phyloP scores from a whole-genome alignment of 257 asterid species.

The Buddleja alternifolia region DNA sequence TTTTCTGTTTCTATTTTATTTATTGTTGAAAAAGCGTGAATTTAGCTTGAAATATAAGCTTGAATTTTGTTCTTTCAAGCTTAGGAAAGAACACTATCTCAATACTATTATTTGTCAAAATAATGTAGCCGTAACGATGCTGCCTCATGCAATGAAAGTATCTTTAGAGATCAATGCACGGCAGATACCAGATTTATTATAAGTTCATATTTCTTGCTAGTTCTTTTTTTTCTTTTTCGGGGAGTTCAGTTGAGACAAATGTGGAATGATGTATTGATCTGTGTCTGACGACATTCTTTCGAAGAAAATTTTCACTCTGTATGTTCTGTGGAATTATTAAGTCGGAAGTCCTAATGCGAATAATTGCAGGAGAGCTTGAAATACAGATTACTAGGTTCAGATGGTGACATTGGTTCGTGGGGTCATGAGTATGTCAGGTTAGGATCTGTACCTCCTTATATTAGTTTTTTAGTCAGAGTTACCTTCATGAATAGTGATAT shows the following conservation, averaged over 20 bases:
- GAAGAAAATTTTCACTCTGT: not conserved
- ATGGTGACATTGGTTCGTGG: constrained; percentile 95
- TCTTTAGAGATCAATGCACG: not conserved
- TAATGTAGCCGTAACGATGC: constrained; percentile 2
- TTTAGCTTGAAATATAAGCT: not conserved
- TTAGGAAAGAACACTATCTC: constrained; percentile 1
- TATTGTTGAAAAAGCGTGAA: not conserved
- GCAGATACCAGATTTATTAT: not conserved
- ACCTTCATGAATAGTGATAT: constrained; percentile 14
- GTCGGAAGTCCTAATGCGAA: constrained; percentile 26
- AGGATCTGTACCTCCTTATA: constrained; percentile 21
- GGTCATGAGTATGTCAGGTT: constrained; percentile 99
- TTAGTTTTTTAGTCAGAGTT: constrained; percentile 16
- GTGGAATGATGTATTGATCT: constrained; percentile 13
- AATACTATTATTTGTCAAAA: not conserved
- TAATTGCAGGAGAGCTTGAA: constrained; percentile 88
- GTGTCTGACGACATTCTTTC: constrained; percentile 21
- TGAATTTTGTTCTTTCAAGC: constrained; percentile 12
- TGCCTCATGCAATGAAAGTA: not conserved
- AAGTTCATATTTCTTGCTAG: not conserved
- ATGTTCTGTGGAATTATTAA: constrained; percentile 2
- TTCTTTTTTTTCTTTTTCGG: not conserved
- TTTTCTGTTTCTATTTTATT: not conserved
- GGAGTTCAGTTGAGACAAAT: not conserved
- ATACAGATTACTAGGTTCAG: constrained; percentile 87